Evolutionary conservation across 2,329 filamentous ascomycete species (phyloP).

Genomic region (Trichoderma cornu-damae): DNA sequence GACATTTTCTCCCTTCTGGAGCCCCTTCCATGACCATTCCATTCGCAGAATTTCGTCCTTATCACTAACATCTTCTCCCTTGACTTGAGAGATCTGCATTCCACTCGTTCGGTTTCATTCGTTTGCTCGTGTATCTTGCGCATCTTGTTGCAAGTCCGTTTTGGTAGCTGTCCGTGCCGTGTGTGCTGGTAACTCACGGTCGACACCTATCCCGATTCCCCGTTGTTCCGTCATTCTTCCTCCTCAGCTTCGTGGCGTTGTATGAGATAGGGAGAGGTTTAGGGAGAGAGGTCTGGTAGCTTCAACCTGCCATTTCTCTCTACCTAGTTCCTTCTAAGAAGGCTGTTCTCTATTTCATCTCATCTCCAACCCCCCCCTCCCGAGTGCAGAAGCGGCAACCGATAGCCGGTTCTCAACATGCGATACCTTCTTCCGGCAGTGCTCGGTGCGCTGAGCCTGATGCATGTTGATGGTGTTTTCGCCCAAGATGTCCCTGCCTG

Average conservation of each 20-base stretch:
- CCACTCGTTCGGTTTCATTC: constrained; percentile 9
- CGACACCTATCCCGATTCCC: background rate
- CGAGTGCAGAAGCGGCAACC: background rate
- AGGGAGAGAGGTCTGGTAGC: background rate
- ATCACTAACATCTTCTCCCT: constrained; percentile 2
- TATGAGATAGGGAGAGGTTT: background rate
- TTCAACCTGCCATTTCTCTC: constrained; percentile 1
- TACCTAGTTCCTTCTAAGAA: background rate
- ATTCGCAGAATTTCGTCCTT: background rate
- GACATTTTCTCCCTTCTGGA: constrained; percentile 9
- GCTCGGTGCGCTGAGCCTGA: constrained; percentile 29
- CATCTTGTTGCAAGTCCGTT: background rate
- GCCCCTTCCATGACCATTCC: constrained; percentile 15
- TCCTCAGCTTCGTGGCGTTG: constrained; percentile 1
- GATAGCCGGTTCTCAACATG: constrained; percentile 1
- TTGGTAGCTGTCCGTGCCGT: constrained; percentile 1
- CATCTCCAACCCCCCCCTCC: background rate
- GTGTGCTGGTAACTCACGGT: constrained; percentile 13
- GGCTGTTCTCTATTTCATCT: background rate
- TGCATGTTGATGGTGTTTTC: constrained; percentile 25
- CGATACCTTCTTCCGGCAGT: constrained; percentile 27
- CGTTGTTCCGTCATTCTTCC: background rate
- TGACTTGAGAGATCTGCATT: constrained; percentile 14
- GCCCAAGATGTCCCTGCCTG: constrained; percentile 26
- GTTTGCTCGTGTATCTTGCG: constrained; percentile 4